Conservation (phyloP, 345 rosid species). For the Gossypium stocksii region DNA sequence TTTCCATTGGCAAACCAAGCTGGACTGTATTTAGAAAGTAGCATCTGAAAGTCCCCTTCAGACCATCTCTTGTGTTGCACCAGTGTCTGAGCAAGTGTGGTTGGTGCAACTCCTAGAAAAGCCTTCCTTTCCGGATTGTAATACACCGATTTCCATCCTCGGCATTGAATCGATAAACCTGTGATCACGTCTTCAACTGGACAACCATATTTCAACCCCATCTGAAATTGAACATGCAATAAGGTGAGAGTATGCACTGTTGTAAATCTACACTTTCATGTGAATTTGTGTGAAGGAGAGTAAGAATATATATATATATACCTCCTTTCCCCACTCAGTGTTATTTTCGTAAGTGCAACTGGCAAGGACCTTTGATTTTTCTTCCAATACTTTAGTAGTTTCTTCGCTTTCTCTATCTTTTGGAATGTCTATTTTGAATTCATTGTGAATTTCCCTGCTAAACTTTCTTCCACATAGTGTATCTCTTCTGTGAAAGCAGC, state of each 20-base stretch:
- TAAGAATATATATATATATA: neutral
- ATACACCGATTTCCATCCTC: conserved; percentile 72
- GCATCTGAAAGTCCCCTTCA: conserved; percentile 66
- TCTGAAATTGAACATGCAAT: conserved; percentile 31
- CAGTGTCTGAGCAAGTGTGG: conserved; percentile 51
- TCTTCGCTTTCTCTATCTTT: neutral
- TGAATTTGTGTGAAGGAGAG: neutral
- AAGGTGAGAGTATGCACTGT: neutral
- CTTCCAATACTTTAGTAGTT: conserved; percentile 21
- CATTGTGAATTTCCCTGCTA: neutral
- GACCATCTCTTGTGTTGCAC: conserved; percentile 88
- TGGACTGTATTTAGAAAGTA: conserved; percentile 63
- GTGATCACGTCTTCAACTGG: conserved; percentile 84
- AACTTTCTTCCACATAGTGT: conserved; percentile 38
- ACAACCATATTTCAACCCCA: conserved; percentile 75
- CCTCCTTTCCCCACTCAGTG: conserved; percentile 79
- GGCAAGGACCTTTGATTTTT: conserved; percentile 44
- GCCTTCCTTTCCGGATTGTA: conserved; percentile 48
- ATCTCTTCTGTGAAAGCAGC: conserved; percentile 87
- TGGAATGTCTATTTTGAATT: neutral
- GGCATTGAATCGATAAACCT: conserved; percentile 62
- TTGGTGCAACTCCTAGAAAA: conserved; percentile 58
- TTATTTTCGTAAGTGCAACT: conserved; percentile 48
- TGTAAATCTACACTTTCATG: neutral
- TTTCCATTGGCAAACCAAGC: conserved; percentile 53